A percentile compares a stretch with the other conserved stretches of the same genome.
Conservation (phyloP, 345 rosid genomes). For the Salix udensis region DNA sequence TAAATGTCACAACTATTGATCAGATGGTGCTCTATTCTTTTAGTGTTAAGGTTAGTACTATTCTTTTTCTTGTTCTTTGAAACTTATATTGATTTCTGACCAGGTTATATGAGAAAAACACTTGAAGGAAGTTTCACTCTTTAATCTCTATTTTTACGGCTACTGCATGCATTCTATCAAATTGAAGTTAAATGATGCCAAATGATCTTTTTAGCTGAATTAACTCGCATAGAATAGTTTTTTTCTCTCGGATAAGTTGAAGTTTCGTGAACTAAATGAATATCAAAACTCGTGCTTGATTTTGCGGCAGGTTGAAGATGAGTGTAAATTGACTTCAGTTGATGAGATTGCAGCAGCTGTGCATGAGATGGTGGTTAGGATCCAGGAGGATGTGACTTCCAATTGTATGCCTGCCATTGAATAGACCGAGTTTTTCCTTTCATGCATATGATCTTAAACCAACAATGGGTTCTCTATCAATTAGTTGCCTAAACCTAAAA, state of each 20-base stretch:
- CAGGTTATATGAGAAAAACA: neutral
- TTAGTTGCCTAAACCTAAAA: neutral
- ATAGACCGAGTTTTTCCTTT: neutral
- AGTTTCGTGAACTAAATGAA: neutral
- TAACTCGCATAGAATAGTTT: neutral
- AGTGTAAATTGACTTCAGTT: conserved; percentile 38
- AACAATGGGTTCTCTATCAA: neutral
- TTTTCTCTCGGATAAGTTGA: neutral
- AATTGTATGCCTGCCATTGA: neutral
- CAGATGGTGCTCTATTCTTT: conserved; percentile 51
- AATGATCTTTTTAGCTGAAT: neutral
- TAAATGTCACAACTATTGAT: conserved; percentile 47
- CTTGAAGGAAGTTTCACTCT: neutral
- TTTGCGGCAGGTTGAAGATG: conserved; percentile 46
- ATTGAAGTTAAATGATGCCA: neutral
- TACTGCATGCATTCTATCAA: neutral
- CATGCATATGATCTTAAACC: neutral
- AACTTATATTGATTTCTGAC: neutral
- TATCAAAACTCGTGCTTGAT: neutral
- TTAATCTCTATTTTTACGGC: neutral
- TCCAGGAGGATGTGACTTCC: conserved; percentile 32
- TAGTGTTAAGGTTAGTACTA: conserved; percentile 46
- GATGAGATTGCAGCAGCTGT: conserved; percentile 54
- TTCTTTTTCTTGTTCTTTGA: neutral
- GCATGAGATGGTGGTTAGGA: conserved; percentile 44